Evolutionary conservation across 257 asterid genomes (phyloP).

Genomic region (Solanum chiquidenum): DNA sequence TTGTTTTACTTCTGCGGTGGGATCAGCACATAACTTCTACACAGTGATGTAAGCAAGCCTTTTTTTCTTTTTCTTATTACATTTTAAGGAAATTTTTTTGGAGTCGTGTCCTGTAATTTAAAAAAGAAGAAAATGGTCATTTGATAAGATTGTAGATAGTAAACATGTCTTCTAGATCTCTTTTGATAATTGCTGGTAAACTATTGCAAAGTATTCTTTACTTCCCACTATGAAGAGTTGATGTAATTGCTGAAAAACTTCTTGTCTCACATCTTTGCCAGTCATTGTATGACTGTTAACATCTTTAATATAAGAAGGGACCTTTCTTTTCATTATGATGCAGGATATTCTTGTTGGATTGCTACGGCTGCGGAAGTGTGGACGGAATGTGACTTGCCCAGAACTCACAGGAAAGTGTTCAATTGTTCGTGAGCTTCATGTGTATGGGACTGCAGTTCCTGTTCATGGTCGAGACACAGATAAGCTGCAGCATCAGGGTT

Average conservation of each 20-base stretch:
- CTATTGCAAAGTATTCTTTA: background rate
- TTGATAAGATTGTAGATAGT: background rate
- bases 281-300: background rate
- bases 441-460: constrained; percentile 96
- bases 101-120: background rate
- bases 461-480: constrained; percentile 93
- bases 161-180: background rate
- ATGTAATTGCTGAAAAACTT: background rate
- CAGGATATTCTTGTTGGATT: constrained; percentile 97
- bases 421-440: constrained; percentile 87
- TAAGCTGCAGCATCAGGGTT: constrained; percentile 96
- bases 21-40: background rate
- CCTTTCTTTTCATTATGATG: background rate
- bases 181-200: background rate
- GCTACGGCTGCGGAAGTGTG: constrained; percentile 77
- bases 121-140: background rate
- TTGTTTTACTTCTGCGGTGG: background rate
- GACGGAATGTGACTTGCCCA: constrained; percentile 71
- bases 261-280: background rate
- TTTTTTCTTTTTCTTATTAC: background rate
- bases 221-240: background rate
- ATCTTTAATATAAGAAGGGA: background rate
- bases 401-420: constrained; percentile 89
- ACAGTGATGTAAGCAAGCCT: background rate
- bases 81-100: background rate